A percentile compares a stretch with the other conserved stretches of the same genome.
Conservation (phyloP, 108 stramenopile species). For the Nitzschia palea region DNA sequence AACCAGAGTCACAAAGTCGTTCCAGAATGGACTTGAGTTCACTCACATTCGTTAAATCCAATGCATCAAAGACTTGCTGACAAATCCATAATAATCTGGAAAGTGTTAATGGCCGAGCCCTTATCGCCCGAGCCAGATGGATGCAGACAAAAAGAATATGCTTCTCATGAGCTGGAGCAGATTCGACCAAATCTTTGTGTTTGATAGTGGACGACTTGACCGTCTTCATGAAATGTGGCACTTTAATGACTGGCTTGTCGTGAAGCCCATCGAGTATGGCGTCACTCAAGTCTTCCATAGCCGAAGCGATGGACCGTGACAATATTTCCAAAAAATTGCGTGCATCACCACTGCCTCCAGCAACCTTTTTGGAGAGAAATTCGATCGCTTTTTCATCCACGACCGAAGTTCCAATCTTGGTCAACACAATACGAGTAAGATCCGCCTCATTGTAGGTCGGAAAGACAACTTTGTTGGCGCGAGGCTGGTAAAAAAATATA, state of each 20-base stretch:
- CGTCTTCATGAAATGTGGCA: conserved; percentile 59
- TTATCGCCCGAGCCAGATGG: conserved; percentile 13
- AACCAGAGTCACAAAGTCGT: conserved; percentile 48
- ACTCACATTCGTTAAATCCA: conserved; percentile 26
- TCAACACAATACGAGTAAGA: conserved; percentile 44
- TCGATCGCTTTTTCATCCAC: conserved; percentile 58
- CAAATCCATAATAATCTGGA: conserved; percentile 31
- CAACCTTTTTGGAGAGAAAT: conserved; percentile 55
- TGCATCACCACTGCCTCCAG: conserved; percentile 63
- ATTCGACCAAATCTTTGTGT: conserved; percentile 40
- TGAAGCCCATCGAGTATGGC: conserved; percentile 9
- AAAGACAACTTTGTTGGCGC: conserved; percentile 51
- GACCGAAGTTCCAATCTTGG: conserved; percentile 55
- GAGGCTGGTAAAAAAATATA: conserved; percentile 2
- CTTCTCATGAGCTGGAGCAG: conserved; percentile 50
- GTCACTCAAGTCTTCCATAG: conserved; percentile 9
- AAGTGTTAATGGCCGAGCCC: conserved; percentile 32
- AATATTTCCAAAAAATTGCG: conserved; percentile 56
- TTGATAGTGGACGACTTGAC: conserved; percentile 34
- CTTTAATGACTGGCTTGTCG: conserved; percentile 45
- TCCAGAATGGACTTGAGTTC: conserved; percentile 37
- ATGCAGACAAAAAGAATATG: conserved; percentile 49
- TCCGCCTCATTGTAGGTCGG: conserved; percentile 52
- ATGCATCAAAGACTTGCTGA: conserved; percentile 19
- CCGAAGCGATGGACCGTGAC: conserved; percentile 34